Evolutionary conservation across 768 basidiomycete species (phyloP).

Genomic region (Suillus paluster): DNA sequence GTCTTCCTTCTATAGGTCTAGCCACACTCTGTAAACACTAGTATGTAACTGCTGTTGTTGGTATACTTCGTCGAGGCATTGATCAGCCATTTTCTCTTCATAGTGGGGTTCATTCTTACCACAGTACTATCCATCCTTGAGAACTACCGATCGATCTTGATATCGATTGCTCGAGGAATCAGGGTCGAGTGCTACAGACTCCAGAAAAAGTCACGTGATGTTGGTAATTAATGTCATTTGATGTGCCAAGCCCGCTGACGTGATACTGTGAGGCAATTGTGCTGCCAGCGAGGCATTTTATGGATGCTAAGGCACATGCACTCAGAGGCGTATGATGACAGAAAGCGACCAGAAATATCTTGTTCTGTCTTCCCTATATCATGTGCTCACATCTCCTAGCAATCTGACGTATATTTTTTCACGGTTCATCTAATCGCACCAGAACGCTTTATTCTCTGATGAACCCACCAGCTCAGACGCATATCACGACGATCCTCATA

Average conservation of each 20-base stretch:
- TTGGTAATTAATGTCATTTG: no score
- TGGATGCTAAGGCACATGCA: conserved; percentile 26
- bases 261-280: conserved; percentile 24
- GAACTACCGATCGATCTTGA: no score
- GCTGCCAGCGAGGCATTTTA: conserved; percentile 22
- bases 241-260: background rate
- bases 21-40: no score
- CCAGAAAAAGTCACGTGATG: no score
- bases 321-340: background rate
- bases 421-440: background rate
- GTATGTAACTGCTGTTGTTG: no score
- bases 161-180: no score
- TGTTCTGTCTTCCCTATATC: background rate
- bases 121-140: no score
- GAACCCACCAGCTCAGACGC: conserved; percentile 11
- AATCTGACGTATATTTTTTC: background rate
- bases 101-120: no score
- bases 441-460: background rate
- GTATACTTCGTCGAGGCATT: no score
- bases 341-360: conserved; percentile 4
- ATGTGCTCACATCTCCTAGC: background rate
- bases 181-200: no score
- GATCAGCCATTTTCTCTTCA: no score
- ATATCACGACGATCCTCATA: conserved; percentile 40
- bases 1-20: no score